Percentiles rank a stretch among this genome's conserved stretches.
These are phyloP conservation scores for Aureobasidium sp. DNA, from an alignment of 2,329 filamentous ascomycete genomes.

Conservation along the genomic window DNA sequence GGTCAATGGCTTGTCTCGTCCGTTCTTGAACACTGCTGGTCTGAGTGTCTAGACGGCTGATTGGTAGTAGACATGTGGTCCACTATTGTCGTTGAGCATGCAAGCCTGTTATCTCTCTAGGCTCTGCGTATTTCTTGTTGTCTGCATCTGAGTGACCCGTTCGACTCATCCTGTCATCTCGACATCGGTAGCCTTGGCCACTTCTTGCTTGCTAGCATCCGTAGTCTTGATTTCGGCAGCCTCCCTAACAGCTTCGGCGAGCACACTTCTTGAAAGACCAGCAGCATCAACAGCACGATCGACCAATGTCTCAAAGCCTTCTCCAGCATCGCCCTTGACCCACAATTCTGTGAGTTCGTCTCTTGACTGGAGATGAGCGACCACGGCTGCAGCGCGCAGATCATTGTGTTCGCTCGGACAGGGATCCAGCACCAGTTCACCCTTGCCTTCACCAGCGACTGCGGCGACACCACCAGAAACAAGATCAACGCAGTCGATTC, in stretches of 20 bases:
- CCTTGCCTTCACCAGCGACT: slow-evolving; percentile 19
- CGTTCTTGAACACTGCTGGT: background rate
- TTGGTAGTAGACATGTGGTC: background rate
- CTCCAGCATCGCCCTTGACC: slow-evolving; percentile 65
- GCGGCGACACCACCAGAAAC: slow-evolving; percentile 84
- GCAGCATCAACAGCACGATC: slow-evolving; percentile 58
- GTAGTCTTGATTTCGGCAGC: slow-evolving; percentile 34
- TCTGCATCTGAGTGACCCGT: background rate
- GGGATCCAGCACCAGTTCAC: slow-evolving; percentile 65
- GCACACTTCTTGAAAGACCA: slow-evolving; percentile 48
- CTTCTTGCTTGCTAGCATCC: background rate
- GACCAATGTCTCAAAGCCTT: slow-evolving; percentile 45
- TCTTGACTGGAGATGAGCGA: slow-evolving; percentile 76
- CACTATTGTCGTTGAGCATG: background rate
- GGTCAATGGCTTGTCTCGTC: background rate
- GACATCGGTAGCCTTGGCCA: slow-evolving; percentile 16
- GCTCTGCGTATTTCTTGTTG: background rate
- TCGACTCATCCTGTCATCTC: slow-evolving; percentile 23
- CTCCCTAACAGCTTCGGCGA: slow-evolving; percentile 54
- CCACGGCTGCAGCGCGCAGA: slow-evolving; percentile 75
- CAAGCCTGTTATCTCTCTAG: background rate
- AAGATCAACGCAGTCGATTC: slow-evolving; percentile 90
- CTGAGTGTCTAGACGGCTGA: background rate
- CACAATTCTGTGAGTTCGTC: slow-evolving; percentile 94
- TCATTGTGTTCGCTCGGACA: slow-evolving; percentile 70